phyloP scores from a whole-genome alignment of 306 rosid genomes.

The Vigna hirtella region DNA sequence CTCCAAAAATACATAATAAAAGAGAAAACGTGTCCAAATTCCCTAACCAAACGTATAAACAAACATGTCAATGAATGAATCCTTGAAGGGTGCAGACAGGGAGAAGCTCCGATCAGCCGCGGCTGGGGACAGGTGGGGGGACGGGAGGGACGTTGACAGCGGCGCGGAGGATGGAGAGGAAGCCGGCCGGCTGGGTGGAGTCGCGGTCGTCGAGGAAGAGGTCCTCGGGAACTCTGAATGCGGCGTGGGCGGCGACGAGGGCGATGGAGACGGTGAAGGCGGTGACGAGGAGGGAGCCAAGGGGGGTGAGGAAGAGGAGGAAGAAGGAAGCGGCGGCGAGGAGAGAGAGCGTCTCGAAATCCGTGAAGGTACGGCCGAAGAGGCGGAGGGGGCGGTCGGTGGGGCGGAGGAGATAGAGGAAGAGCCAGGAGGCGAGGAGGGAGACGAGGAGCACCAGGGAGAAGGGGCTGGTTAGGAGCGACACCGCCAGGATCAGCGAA shows the following conservation, averaged over 20 bases:
- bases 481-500: neutral
- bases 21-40: neutral
- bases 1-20: neutral
- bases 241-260: neutral
- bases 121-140: neutral
- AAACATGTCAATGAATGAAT: no score
- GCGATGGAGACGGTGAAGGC: neutral
- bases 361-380: conserved; percentile 19
- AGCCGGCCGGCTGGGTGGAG: neutral
- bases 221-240: conserved; percentile 9
- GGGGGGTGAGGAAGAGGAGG: neutral
- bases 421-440: neutral
- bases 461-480: neutral
- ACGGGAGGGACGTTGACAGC: neutral
- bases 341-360: conserved; percentile 19
- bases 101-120: neutral
- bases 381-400: neutral
- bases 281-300: conserved; percentile 19
- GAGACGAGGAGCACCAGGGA: neutral
- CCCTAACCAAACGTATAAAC: neutral
- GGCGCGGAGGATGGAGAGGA: conserved; percentile 23
- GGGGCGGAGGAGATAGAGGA: conserved; percentile 24
- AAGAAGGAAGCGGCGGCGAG: neutral
- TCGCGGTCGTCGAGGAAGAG: conserved; percentile 14
- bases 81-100: neutral